These are phyloP conservation scores for Pochonia chlamydosporia DNA, from an alignment of 2,329 filamentous ascomycete genomes.

Conservation along the genomic window DNA sequence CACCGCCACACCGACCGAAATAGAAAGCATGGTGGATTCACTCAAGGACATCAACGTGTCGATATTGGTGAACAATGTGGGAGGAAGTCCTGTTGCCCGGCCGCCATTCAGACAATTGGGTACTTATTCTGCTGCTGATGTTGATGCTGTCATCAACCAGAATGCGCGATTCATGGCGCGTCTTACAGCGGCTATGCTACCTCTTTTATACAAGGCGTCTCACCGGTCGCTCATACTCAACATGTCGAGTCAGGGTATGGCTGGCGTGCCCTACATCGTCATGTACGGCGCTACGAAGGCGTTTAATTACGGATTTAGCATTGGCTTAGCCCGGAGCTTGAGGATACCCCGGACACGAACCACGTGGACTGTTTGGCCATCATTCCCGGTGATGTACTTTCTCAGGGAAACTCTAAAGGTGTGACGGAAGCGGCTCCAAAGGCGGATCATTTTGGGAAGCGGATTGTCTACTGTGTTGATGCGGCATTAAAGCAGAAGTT, in stretches of 20 bases:
- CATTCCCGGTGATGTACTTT: constrained; percentile 21
- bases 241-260: constrained; percentile 17
- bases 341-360: constrained; percentile 11
- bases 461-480: constrained; percentile 16
- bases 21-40: constrained; percentile 15
- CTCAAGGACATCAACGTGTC: constrained; percentile 19
- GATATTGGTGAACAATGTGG: constrained; percentile 29
- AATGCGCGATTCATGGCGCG: constrained; percentile 30
- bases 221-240: constrained; percentile 22
- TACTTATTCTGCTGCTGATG: constrained; percentile 21
- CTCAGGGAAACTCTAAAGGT: constrained; percentile 16
- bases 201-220: not conserved
- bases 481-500: constrained; percentile 15
- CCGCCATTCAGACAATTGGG: constrained; percentile 20
- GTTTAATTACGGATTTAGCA: constrained; percentile 22
- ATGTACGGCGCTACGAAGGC: constrained; percentile 26
- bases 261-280: constrained; percentile 22
- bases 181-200: constrained; percentile 24
- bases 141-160: constrained; percentile 23
- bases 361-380: constrained; percentile 24
- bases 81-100: too few relatives aligned
- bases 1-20: constrained; percentile 19
- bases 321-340: constrained; percentile 22
- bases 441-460: constrained; percentile 7
- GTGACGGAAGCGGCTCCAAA: constrained; percentile 14